Evolutionary conservation across 2,329 filamentous ascomycete genomes (phyloP).

Genomic region (Phaeosphaeriaceae sp.): DNA sequence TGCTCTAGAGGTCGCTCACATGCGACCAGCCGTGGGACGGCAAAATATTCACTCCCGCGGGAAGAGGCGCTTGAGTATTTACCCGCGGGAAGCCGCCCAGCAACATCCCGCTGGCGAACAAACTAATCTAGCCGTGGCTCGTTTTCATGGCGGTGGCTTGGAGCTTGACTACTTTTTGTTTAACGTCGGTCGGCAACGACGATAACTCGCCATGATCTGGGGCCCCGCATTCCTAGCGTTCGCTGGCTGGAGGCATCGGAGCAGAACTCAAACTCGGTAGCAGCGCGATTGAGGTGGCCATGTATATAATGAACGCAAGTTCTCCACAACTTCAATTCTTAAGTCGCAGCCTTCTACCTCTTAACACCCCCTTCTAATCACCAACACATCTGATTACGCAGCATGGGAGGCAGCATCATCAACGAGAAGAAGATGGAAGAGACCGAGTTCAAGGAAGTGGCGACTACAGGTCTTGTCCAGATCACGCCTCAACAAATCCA

Average conservation of each 20-base stretch:
- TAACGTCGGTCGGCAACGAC: conserved; percentile 4
- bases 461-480: conserved; percentile 8
- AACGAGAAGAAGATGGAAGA: conserved; percentile 23
- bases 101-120: too few species aligned
- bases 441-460: conserved; percentile 24
- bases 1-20: too few species aligned
- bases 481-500: conserved; percentile 37
- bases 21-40: too few species aligned
- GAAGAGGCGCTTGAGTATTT: too few species aligned
- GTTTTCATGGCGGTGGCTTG: not conserved
- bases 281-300: too few species aligned
- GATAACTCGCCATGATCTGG: conserved; percentile 19
- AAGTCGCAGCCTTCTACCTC: not conserved
- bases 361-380: not conserved
- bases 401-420: conserved; percentile 17
- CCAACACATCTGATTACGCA: not conserved
- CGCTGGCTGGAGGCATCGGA: too few species aligned
- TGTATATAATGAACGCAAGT: conserved; percentile 8
- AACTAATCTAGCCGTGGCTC: too few species aligned
- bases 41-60: too few species aligned
- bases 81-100: too few species aligned
- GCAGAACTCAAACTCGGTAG: too few species aligned
- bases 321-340: not conserved
- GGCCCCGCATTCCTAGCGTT: conserved; percentile 24
- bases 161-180: not conserved